These are phyloP conservation scores for Blastomyces parvus DNA, from an alignment of 2,329 filamentous ascomycete species.

Conservation along the genomic window DNA sequence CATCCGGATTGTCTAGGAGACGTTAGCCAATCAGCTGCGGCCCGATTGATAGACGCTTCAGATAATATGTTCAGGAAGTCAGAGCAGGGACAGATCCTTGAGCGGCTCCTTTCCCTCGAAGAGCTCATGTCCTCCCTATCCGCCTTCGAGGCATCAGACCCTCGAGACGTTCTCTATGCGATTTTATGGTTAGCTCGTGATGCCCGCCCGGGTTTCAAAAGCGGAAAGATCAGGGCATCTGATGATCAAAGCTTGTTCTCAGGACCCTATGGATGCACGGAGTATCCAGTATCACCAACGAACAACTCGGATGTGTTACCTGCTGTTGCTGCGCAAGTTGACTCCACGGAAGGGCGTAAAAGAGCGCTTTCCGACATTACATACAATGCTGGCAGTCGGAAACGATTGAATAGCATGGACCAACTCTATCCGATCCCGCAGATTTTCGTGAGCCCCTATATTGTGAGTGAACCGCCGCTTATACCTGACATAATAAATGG, in stretches of 20 bases:
- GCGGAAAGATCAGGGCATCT: not conserved
- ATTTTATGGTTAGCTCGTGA: slow-evolving; percentile 2
- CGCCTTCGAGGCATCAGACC: not conserved
- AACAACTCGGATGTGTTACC: not conserved
- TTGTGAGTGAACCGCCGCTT: no score
- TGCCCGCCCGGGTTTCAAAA: slow-evolving; percentile 1
- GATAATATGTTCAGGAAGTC: slow-evolving; percentile 5
- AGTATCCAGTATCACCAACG: not conserved
- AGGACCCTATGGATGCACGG: not conserved
- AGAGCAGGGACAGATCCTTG: not conserved
- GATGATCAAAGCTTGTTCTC: not conserved
- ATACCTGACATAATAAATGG: not conserved
- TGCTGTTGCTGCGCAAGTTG: not conserved
- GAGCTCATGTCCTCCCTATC: slow-evolving; percentile 2
- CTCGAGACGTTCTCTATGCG: slow-evolving; percentile 1
- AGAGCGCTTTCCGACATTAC: not conserved
- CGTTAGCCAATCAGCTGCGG: not conserved
- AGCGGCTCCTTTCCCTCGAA: slow-evolving; percentile 2
- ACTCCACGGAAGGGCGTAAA: not conserved
- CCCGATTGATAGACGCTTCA: not conserved
- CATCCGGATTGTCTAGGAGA: not conserved
- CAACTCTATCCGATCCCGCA: not conserved
- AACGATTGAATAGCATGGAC: not conserved
- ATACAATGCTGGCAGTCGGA: not conserved
- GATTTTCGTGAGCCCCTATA: not conserved